phyloP scores from a whole-genome alignment of 2,329 filamentous ascomycete genomes.

The Paraphoma chrysanthemicola region DNA sequence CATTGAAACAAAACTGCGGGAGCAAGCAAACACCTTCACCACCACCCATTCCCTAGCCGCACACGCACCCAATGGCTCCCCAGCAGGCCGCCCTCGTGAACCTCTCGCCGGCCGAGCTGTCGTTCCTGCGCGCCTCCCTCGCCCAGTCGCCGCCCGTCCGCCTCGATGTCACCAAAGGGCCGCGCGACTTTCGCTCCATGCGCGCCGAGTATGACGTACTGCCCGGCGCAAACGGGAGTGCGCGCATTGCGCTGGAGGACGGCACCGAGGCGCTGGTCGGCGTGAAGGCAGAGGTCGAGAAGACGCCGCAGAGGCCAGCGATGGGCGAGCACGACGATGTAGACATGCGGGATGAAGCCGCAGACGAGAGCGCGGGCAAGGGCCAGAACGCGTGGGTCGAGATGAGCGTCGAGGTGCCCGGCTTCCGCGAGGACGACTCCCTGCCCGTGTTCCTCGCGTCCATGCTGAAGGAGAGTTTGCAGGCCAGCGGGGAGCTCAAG shows the following conservation, averaged over 20 bases:
- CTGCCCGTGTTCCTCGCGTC: slow-evolving; percentile 84
- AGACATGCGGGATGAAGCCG: slow-evolving; percentile 48
- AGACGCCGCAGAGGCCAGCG: slow-evolving; percentile 57
- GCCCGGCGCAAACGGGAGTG: slow-evolving; percentile 88
- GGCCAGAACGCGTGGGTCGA: slow-evolving; percentile 80
- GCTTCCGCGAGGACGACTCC: slow-evolving; percentile 88
- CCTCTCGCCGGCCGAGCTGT: slow-evolving; percentile 93
- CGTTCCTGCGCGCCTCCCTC: slow-evolving; percentile 91
- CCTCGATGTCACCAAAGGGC: slow-evolving; percentile 67
- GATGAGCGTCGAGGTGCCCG: slow-evolving; percentile 89
- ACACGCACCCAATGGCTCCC: slow-evolving; percentile 38
- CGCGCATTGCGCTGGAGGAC: slow-evolving; percentile 91
- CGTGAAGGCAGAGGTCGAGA: slow-evolving; percentile 92
- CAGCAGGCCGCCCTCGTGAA: slow-evolving; percentile 64
- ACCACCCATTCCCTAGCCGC: slow-evolving; percentile 7
- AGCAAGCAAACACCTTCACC: slow-evolving; percentile 10
- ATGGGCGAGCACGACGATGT: slow-evolving; percentile 40
- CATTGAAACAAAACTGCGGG: slow-evolving; percentile 17
- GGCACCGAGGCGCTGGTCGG: slow-evolving; percentile 96
- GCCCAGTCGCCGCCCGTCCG: slow-evolving; percentile 82
- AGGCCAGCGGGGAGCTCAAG: slow-evolving; percentile 71
- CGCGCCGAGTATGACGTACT: slow-evolving; percentile 90
- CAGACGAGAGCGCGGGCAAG: slow-evolving; percentile 38
- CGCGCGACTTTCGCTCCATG: slow-evolving; percentile 88
- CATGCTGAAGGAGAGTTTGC: slow-evolving; percentile 87